These are phyloP conservation scores for Acanthamoeba lugdunensis DNA, from an alignment of 208 protist genomes.

Conservation along the genomic window DNA sequence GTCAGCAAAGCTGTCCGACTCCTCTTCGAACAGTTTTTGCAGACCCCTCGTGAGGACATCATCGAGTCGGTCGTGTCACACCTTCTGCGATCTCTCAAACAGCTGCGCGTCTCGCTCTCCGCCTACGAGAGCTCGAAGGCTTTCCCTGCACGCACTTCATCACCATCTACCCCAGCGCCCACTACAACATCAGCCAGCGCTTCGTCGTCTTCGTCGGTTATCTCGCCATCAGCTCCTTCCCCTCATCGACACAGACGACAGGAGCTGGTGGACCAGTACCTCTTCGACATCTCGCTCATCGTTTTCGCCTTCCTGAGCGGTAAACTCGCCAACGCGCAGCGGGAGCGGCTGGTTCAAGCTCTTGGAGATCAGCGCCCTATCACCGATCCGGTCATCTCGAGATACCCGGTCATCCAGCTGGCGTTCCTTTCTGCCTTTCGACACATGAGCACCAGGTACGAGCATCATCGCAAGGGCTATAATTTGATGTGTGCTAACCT, in stretches of 20 bases:
- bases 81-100: slow-evolving; percentile 22
- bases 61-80: background rate
- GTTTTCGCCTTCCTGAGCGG: slow-evolving; percentile 7
- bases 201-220: background rate
- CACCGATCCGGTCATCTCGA: background rate
- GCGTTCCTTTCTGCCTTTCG: slow-evolving; percentile 22
- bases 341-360: background rate
- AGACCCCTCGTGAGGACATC: slow-evolving; percentile 6
- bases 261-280: background rate
- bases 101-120: background rate
- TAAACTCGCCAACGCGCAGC: slow-evolving; percentile 11
- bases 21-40: slow-evolving; percentile 39
- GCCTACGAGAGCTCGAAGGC: background rate
- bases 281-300: slow-evolving; percentile 28
- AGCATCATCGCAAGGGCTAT: too few relatives aligned
- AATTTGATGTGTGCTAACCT: too few relatives aligned
- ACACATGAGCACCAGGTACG: slow-evolving; percentile 3
- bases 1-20: slow-evolving; percentile 3
- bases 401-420: background rate
- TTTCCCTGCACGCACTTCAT: background rate
- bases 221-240: background rate
- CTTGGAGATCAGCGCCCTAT: background rate
- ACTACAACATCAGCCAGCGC: background rate
- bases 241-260: background rate
- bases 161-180: background rate